Conservation (phyloP, 2,329 filamentous ascomycete genomes). For the Parascedosporium putredinis region DNA sequence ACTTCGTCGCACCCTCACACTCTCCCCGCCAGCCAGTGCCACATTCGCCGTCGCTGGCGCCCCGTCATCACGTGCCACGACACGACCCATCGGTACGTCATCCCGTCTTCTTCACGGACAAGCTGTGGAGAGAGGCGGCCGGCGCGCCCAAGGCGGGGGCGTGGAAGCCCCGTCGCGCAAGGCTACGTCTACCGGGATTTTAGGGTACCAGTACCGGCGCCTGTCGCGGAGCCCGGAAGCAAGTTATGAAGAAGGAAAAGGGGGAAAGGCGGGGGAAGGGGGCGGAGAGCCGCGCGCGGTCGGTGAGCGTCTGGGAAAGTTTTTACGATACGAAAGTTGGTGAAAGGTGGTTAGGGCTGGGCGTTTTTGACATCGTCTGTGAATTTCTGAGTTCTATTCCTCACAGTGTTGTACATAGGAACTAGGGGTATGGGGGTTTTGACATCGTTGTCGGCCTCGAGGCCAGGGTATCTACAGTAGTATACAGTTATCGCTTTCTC, state of each 20-base stretch:
- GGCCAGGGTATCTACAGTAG: too few species aligned
- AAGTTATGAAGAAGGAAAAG: too few species aligned
- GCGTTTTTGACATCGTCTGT: too few species aligned
- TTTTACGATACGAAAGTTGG: too few species aligned
- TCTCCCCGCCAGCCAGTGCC: neutral
- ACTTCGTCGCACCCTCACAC: neutral
- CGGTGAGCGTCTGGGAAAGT: too few species aligned
- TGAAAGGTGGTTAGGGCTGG: too few species aligned
- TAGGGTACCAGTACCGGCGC: conserved; percentile 24
- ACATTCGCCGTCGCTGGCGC: neutral
- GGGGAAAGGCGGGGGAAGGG: too few species aligned
- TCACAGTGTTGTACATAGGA: too few species aligned
- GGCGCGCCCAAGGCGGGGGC: conserved; percentile 19
- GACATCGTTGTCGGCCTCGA: neutral
- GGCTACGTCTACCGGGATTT: conserved; percentile 55
- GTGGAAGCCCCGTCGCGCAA: conserved; percentile 41
- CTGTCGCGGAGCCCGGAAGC: neutral
- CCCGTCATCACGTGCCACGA: neutral
- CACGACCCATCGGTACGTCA: conserved; percentile 49
- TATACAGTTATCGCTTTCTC: too few species aligned
- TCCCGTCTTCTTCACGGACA: conserved; percentile 66
- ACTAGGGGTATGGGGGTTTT: too few species aligned
- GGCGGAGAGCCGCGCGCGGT: too few species aligned
- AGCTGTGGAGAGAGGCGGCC: conserved; percentile 46
- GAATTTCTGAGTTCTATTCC: too few species aligned